Evolutionary conservation across 164 flowering plant genomes (phyloP).

Genomic region (Vitis rupestris): DNA sequence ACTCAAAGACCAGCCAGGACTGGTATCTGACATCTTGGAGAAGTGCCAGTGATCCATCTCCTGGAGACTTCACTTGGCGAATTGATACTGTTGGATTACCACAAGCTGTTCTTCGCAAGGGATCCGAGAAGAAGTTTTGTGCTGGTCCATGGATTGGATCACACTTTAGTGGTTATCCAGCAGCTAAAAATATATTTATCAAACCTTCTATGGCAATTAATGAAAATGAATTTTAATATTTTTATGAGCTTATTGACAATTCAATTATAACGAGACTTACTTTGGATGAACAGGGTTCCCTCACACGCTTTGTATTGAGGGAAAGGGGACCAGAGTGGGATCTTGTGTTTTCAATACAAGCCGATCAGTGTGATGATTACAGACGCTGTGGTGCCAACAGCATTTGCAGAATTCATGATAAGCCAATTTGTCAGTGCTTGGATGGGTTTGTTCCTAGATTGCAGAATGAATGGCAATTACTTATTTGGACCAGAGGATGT

Average conservation of each 20-base stretch:
- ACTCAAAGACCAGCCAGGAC: slow-evolving; percentile 1
- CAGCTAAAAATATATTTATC: neutral
- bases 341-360: neutral
- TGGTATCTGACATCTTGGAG: slow-evolving; percentile 31
- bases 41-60: slow-evolving; percentile 21
- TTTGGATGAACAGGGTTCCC: neutral
- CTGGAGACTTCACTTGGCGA: slow-evolving; percentile 17
- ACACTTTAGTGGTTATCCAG: slow-evolving; percentile 1
- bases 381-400: neutral
- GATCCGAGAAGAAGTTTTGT: neutral
- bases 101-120: neutral
- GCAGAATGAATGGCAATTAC: slow-evolving; percentile 1
- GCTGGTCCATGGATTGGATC: slow-evolving; percentile 27
- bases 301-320: slow-evolving; percentile 5
- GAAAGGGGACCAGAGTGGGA: neutral
- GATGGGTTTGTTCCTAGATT: slow-evolving; percentile 17
- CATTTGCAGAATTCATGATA: too few relatives aligned
- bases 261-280: too few relatives aligned
- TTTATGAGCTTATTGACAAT: too few relatives aligned
- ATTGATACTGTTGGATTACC: slow-evolving; percentile 14
- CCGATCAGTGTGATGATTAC: neutral
- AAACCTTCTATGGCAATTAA: too few relatives aligned
- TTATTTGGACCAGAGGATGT: slow-evolving; percentile 29
- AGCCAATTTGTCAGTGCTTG: slow-evolving; percentile 11
- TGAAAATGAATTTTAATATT: too few relatives aligned